Evolutionary conservation across 208 protist species (phyloP), one percentile per base, ranked within the genome.

Genomic region (Kentomonas sorsogonicus): DNA sequence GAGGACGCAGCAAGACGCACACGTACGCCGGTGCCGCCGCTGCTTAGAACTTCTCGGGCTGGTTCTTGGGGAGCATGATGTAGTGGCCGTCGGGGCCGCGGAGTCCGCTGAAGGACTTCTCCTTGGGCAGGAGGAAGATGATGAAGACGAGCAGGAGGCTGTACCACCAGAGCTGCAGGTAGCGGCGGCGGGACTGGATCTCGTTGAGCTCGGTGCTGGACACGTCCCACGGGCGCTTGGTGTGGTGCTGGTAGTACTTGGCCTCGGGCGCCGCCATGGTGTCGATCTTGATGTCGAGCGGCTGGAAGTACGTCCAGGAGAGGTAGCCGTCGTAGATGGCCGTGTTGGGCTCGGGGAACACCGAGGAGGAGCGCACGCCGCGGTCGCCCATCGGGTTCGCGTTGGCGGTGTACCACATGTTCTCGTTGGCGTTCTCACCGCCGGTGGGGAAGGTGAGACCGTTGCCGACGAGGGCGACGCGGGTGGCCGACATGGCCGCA

Each of bases 291-390:
- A 94, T 76, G 68, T 94, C 84, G 23, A 91, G 71, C 7, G 88
- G 88, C 65, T 94, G 88, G 69, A 94, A 94, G 70, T 94, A 94
- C 16, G 88, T 94, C 88, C 88, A 94, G 26, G 88, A 60, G 53
- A 86, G 68, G 72, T 92, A 94, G 16, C 77, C 69, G 66, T 94
- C 88, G 69, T 94, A 94, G 66, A 94, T 86, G 60, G 88, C 84
- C 16, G 88, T 94, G 69, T 94, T 94, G 47, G 88, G 84, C 72
- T 94, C 88, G 25, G 74, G 68, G 61, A 94, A 94, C 27, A 83
- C 82, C 15, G 85, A 94, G 25, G 83, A 91, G 33, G 88, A 92
- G 54, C 88, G 88, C 33, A 94, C 80, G 41, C 88, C 88, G 40
- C 84, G 88, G 56, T 89, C 81, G 66, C 86, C 86, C 25, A 94